A percentile compares a stretch with the other conserved stretches of the same genome.
Evolutionary conservation across 495 filamentous ascomycete species (phyloP).

Genomic region (Lasiosphaeria ovina): DNA sequence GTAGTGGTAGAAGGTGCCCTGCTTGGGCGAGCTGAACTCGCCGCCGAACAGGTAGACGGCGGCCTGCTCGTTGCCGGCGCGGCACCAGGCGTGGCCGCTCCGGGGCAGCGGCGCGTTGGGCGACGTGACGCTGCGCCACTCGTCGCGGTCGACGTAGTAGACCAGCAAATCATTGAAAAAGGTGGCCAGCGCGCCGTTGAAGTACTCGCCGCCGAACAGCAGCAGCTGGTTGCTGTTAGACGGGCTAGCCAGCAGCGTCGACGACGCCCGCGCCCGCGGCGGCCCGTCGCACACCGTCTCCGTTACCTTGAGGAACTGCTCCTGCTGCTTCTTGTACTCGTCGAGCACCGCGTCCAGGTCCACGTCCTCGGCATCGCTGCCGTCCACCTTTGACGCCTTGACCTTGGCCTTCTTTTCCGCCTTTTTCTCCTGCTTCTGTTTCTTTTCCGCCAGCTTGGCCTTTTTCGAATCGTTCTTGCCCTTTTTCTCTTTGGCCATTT

Average conservation of each 20-base stretch:
- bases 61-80: conserved; percentile 75
- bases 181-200: conserved; percentile 61
- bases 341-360: conserved; percentile 96
- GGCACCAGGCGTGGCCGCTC: conserved; percentile 88
- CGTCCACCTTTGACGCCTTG: conserved; percentile 51
- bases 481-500: conserved; percentile 62
- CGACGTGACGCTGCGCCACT: conserved; percentile 84
- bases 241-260: conserved; percentile 79
- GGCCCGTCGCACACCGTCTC: conserved; percentile 69
- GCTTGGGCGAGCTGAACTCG: conserved; percentile 69
- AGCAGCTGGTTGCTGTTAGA: conserved; percentile 85
- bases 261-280: conserved; percentile 72
- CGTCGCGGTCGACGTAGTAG: conserved; percentile 79
- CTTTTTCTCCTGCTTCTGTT: conserved; percentile 62
- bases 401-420: conserved; percentile 62
- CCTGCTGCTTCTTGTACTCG: conserved; percentile 80
- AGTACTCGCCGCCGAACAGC: conserved; percentile 79
- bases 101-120: conserved; percentile 90
- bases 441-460: conserved; percentile 60
- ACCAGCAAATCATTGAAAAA: conserved; percentile 77
- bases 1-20: conserved; percentile 98
- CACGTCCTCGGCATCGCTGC: conserved; percentile 85
- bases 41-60: conserved; percentile 91
- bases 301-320: conserved; percentile 89
- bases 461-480: conserved; percentile 59